These are phyloP conservation scores for Sapria himalayana DNA, from an alignment of 345 rosid genomes.

Conservation along the genomic window DNA sequence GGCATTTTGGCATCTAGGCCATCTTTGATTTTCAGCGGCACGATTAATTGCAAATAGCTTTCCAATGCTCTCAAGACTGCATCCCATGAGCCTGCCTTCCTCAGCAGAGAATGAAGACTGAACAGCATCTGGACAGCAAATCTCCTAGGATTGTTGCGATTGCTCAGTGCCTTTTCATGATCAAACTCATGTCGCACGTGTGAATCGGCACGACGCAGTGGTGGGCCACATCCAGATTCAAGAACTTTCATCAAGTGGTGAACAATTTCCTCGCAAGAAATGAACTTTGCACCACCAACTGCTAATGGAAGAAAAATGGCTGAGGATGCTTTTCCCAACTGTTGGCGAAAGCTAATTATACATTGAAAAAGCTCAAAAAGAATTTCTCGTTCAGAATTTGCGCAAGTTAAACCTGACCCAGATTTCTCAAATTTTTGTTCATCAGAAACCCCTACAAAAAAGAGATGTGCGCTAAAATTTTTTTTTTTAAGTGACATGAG, in stretches of 20 bases:
- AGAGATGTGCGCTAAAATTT: too few relatives aligned
- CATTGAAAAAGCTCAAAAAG: constrained; percentile 51
- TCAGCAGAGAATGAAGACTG: constrained; percentile 35
- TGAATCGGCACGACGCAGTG: constrained; percentile 19
- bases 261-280: constrained; percentile 57
- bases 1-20: constrained; percentile 21
- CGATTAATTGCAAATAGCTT: constrained; percentile 44
- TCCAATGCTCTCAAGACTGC: constrained; percentile 44
- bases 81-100: constrained; percentile 59
- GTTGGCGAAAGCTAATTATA: constrained; percentile 40
- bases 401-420: constrained; percentile 24
- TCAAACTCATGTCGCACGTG: constrained; percentile 34
- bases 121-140: constrained; percentile 60
- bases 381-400: constrained; percentile 29
- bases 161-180: constrained; percentile 38
- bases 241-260: constrained; percentile 57
- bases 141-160: constrained; percentile 55
- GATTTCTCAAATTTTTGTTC: constrained; percentile 21
- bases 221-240: constrained; percentile 47
- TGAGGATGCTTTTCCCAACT: constrained; percentile 55
- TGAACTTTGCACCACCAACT: constrained; percentile 25
- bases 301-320: constrained; percentile 69
- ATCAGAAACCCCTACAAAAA: constrained; percentile 44
- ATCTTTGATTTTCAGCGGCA: constrained; percentile 43
- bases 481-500: too few relatives aligned